These are phyloP conservation scores for Aspergillus versicolor DNA, from an alignment of 2,329 filamentous ascomycete species.

Conservation along the genomic window DNA sequence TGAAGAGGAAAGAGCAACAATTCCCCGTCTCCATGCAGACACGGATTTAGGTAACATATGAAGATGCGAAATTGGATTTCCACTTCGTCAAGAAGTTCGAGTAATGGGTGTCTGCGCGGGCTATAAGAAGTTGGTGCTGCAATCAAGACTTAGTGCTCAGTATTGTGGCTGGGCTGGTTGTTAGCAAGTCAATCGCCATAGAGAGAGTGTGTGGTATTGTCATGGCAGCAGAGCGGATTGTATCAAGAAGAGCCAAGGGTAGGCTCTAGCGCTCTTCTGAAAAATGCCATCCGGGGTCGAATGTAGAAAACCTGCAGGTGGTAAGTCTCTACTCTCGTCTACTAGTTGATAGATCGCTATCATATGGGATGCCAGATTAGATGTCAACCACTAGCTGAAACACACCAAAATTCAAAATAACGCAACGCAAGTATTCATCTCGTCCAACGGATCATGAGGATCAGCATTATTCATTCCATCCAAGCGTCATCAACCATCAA, in stretches of 20 bases:
- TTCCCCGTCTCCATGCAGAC: neutral
- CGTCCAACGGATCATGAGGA: conserved; percentile 5
- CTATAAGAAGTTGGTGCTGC: no score
- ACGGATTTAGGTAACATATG: no score
- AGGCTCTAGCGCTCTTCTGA: no score
- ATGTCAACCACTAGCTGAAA: conserved; percentile 16
- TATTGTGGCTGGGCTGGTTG: no score
- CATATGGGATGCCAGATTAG: conserved; percentile 12
- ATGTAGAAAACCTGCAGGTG: neutral
- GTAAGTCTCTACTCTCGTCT: conserved; percentile 8
- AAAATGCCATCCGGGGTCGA: neutral
- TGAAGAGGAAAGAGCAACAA: neutral
- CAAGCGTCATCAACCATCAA: conserved; percentile 11
- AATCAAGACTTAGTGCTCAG: no score
- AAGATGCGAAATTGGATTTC: no score
- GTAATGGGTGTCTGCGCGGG: no score
- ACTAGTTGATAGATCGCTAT: conserved; percentile 6
- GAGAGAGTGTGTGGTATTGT: no score
- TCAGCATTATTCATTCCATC: conserved; percentile 9
- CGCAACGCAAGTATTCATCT: conserved; percentile 8
- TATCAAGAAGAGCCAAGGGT: no score
- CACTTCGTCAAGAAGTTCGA: no score
- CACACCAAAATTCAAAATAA: conserved; percentile 7
- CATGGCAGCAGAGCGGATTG: no score
- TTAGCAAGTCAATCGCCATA: no score